Evolutionary conservation across 768 basidiomycete genomes (phyloP).

Genomic region (Mycena vitilis): DNA sequence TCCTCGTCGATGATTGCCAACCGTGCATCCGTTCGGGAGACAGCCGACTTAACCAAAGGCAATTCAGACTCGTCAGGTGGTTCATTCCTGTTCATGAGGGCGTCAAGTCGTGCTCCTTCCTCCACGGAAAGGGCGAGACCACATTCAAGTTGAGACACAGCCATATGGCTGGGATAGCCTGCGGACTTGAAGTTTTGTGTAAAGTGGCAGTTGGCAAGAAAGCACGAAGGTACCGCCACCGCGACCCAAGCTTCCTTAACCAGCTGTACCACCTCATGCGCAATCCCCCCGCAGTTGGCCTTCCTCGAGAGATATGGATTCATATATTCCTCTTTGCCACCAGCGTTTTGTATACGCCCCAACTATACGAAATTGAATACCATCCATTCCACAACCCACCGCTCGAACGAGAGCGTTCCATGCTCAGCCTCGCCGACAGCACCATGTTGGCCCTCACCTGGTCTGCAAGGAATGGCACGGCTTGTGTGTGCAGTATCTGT

Average conservation of each 20-base stretch:
- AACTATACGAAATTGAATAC: conserved; percentile 15
- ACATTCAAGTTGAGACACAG: too few species aligned
- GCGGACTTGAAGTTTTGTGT: too few species aligned
- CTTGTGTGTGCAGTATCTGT: not conserved
- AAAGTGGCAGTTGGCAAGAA: too few species aligned
- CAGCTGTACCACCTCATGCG: too few species aligned
- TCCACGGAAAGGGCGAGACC: too few species aligned
- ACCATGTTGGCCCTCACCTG: conserved; percentile 11
- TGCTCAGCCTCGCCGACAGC: conserved; percentile 5
- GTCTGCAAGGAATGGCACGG: conserved; percentile 16
- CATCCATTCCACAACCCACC: conserved; percentile 13
- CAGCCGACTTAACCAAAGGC: not conserved
- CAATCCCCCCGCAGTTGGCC: not conserved
- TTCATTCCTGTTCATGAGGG: conserved; percentile 2
- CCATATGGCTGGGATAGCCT: too few species aligned
- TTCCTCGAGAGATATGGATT: conserved; percentile 18
- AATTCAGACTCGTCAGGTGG: not conserved
- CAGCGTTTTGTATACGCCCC: conserved; percentile 15
- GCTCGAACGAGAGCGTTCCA: not conserved
- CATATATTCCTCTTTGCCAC: conserved; percentile 12
- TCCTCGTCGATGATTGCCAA: conserved; percentile 12
- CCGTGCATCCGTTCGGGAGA: not conserved
- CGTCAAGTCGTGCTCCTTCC: not conserved
- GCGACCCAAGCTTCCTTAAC: too few species aligned
- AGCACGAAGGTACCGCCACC: too few species aligned